Evolutionary conservation across 1,139 yeast genomes (phyloP).

Genomic region (Suhomyces guaymorum): DNA sequence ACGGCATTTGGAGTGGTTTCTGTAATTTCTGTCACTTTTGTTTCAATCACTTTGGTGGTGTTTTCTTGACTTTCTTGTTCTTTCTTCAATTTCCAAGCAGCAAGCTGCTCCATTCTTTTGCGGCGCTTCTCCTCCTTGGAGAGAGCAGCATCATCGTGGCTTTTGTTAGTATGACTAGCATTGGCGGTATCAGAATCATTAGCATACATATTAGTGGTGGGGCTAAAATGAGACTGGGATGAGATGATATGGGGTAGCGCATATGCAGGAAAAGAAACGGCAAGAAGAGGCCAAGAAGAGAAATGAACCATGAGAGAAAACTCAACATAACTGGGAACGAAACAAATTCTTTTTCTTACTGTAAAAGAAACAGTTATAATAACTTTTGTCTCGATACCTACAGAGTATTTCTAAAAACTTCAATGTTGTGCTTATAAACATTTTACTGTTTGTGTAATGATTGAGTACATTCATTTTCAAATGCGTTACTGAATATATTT

Average conservation of each 20-base stretch:
- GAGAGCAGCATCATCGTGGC: constrained; percentile 10
- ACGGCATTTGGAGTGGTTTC: background rate
- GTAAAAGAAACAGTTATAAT: no score
- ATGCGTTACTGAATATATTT: no score
- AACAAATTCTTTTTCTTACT: no score
- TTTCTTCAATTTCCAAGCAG: constrained; percentile 45
- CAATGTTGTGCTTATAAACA: no score
- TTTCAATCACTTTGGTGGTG: background rate
- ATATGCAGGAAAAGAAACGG: background rate
- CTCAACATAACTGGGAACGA: no score
- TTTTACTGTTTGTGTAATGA: no score
- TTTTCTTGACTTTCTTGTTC: constrained; percentile 21
- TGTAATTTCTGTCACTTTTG: background rate
- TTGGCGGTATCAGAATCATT: constrained; percentile 1
- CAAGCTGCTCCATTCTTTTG: constrained; percentile 40
- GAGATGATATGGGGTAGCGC: constrained; percentile 6
- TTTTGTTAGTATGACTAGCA: constrained; percentile 18
- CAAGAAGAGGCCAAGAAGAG: no score
- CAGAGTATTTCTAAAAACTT: no score
- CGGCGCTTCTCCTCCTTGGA: constrained; percentile 36
- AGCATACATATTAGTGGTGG: constrained; percentile 4
- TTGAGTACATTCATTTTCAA: no score
- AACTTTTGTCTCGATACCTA: no score
- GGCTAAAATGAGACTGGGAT: background rate
- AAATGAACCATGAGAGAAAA: no score